Base-by-base conservation (phyloP, 1,284 basidiomycete species). In the Malassezia caprae region DNA sequence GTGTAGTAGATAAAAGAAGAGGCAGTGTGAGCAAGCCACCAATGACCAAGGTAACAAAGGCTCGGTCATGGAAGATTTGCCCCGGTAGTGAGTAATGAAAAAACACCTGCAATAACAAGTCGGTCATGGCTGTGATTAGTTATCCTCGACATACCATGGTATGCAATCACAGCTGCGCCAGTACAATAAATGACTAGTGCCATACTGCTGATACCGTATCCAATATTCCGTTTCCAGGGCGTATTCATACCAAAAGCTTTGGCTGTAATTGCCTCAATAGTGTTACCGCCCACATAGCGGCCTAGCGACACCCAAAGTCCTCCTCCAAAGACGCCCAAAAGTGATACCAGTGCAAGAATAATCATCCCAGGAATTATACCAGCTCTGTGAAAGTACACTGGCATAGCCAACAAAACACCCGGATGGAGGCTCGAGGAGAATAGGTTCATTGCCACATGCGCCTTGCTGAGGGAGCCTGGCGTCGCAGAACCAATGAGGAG, bases 251-350 rank as follows among this genome's bases (percentile, higher is more conserved):
- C 71, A 48, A 64, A 67, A n/a, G 67, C 64, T 3, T 61, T 60
- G 7, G 63, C 68, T 1, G 65, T 68, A 31, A 73, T 66, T 12
- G 64, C 62, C 48, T 73, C 71, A 32, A 73, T 60, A 10, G 62
- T 66, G 48, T 45, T 62, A 23, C 67, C 65, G 13, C 67, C 66
- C 35, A 73, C 71, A 54, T 73, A 73, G 19, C 71, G 59, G 32
- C 66, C 62, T 8, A 73, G 53, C 0, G 68, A 67, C 17, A 70
- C 67, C 69, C 69, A 73, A 1, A 73, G 59, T 2, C 69, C 71
- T 10, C 68, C 69, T 17, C 71, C 71, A 10, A 70, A 67, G n/a
- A 64, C 67, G 21, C 68, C 62, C 7, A 73, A 59, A n/a, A 58
- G 41, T 1, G 65, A 65, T 3, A 69, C 62, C 1, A 59, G 51